phyloP scores from a whole-genome alignment of 2,329 filamentous ascomycete species.

The Coniochaeta ligniaria region DNA sequence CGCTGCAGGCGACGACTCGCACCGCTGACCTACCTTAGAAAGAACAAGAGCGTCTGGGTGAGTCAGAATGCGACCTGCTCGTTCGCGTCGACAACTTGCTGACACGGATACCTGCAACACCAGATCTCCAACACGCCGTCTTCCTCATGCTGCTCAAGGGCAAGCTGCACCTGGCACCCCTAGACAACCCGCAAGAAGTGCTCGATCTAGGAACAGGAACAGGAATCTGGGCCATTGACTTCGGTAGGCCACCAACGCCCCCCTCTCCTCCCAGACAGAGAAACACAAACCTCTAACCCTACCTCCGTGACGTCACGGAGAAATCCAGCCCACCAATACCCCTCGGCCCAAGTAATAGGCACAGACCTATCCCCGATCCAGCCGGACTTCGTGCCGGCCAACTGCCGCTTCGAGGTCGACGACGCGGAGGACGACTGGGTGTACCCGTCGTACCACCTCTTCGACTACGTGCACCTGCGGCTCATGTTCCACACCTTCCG shows the following conservation, averaged over 20 bases:
- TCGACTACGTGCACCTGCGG: conserved; percentile 16
- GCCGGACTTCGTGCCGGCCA: conserved; percentile 16
- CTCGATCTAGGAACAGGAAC: conserved; percentile 20
- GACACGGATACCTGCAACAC: neutral
- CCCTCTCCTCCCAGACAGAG: neutral
- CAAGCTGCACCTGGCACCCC: conserved; percentile 12
- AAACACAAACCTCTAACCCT: neutral
- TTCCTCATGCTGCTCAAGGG: conserved; percentile 4
- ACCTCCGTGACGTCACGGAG: neutral
- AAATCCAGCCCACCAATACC: conserved; percentile 8
- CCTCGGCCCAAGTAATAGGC: conserved; percentile 14
- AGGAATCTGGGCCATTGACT: conserved; percentile 19
- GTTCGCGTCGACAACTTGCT: neutral
- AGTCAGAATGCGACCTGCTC: neutral
- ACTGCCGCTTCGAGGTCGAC: conserved; percentile 17
- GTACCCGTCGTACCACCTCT: conserved; percentile 7
- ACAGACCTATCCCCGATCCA: conserved; percentile 17
- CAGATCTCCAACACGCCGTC: conserved; percentile 3
- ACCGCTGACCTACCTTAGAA: neutral
- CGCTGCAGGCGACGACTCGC: neutral
- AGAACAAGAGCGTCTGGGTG: conserved; percentile 4
- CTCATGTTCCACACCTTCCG: conserved; percentile 12
- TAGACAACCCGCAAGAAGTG: conserved; percentile 10
- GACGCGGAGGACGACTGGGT: conserved; percentile 17
- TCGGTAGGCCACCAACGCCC: conserved; percentile 1